phyloP scores from a whole-genome alignment of 2,329 filamentous ascomycete species.

The Fusarium sp. region DNA sequence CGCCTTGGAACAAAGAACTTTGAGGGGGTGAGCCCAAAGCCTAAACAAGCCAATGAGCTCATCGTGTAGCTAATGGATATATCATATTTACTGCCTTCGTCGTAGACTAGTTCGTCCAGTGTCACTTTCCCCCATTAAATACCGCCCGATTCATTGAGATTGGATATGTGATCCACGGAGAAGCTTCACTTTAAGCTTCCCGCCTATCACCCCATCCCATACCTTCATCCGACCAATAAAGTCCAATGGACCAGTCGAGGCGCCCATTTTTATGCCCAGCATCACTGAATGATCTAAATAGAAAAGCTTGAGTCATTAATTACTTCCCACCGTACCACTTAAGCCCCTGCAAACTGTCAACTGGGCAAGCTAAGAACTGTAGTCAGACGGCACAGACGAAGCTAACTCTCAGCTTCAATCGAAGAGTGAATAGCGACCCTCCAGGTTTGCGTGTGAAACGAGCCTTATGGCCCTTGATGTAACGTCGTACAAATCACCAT shows the following conservation, averaged over 20 bases:
- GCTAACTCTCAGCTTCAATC: background rate
- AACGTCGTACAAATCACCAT: background rate
- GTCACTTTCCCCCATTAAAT: too few relatives aligned
- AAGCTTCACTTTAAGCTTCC: background rate
- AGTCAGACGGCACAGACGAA: background rate
- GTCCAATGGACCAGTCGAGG: accelerated
- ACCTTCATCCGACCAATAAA: background rate
- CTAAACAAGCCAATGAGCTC: background rate
- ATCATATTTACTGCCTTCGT: too few relatives aligned
- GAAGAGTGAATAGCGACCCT: accelerated
- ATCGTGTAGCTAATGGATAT: accelerated
- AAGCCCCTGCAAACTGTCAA: accelerated
- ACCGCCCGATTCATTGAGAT: too few relatives aligned
- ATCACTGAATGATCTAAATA: background rate
- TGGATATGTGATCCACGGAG: background rate
- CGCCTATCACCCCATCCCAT: too few relatives aligned
- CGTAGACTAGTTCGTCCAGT: too few relatives aligned
- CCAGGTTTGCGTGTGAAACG: accelerated
- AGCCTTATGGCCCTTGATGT: background rate
- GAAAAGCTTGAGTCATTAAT: background rate
- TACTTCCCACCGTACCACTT: accelerated
- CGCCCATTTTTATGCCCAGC: accelerated
- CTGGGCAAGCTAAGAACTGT: background rate
- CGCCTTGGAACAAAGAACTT: accelerated
- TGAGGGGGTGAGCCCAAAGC: background rate